phyloP scores from a whole-genome alignment of 2,329 filamentous ascomycete species.

The Colletotrichum sp. region DNA sequence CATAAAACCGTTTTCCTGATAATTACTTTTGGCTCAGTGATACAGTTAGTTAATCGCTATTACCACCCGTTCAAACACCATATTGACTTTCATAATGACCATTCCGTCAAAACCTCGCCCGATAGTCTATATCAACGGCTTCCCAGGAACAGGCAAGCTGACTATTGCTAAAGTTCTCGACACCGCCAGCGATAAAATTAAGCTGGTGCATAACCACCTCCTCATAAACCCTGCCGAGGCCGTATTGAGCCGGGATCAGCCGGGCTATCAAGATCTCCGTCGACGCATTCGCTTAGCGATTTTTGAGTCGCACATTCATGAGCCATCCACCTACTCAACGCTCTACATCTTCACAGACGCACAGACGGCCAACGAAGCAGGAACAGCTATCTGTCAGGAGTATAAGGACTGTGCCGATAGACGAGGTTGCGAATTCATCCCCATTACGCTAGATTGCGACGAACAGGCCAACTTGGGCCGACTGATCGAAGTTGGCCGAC shows the following conservation, averaged over 20 bases:
- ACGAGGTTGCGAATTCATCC: background rate
- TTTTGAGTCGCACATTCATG: background rate
- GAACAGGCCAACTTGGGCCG: background rate
- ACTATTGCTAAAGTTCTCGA: slow-evolving; percentile 28
- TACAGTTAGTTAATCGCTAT: background rate
- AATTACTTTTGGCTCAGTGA: fast-evolving
- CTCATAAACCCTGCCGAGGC: slow-evolving; percentile 26
- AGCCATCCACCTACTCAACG: background rate
- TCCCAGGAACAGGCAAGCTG: slow-evolving; percentile 34
- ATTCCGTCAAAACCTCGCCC: background rate
- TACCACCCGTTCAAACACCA: background rate
- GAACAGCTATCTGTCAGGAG: background rate
- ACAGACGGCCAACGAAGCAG: background rate
- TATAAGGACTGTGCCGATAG: background rate
- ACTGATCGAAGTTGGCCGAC: background rate
- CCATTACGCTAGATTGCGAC: background rate
- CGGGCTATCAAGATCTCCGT: background rate
- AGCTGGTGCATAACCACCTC: slow-evolving; percentile 32
- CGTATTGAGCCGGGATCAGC: background rate
- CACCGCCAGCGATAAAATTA: slow-evolving; percentile 23
- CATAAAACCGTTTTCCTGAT: fast-evolving
- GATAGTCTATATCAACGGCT: slow-evolving; percentile 33
- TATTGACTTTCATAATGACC: background rate
- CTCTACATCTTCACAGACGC: background rate
- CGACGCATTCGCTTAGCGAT: background rate